Percentiles rank a stretch among this genome's conserved stretches.
phyloP scores from a whole-genome alignment of 2,329 filamentous ascomycete genomes.

The Neonectria faginata region DNA sequence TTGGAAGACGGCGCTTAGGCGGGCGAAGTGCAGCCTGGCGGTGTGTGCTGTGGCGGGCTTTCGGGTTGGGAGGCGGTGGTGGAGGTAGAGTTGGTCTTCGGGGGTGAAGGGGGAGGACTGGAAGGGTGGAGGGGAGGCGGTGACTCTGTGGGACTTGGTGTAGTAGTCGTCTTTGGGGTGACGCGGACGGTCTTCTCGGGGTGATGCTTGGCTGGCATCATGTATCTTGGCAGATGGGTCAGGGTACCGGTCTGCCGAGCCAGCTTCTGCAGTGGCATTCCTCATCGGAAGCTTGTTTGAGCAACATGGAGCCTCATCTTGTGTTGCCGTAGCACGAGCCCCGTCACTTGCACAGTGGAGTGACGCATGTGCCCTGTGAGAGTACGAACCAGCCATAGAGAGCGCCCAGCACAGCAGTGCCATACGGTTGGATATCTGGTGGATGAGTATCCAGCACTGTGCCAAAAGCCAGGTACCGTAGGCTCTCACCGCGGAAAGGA shows the following conservation, averaged over 20 bases:
- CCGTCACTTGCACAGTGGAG: not conserved
- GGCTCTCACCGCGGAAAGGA: slow-evolving; percentile 4
- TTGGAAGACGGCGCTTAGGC: slow-evolving; percentile 21
- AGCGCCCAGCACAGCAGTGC: not conserved
- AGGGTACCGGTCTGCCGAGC: not conserved
- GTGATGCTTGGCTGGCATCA: slow-evolving; percentile 2
- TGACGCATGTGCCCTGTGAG: slow-evolving; percentile 1
- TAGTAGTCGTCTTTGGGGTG: not conserved
- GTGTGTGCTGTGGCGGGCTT: slow-evolving; percentile 15
- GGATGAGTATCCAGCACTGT: slow-evolving; percentile 7
- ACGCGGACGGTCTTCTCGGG: not conserved
- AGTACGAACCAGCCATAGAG: not conserved
- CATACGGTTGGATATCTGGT: slow-evolving; percentile 3
- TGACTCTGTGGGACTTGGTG: not conserved
- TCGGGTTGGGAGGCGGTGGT: slow-evolving; percentile 28
- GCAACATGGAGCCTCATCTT: not conserved
- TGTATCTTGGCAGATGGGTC: slow-evolving; percentile 8
- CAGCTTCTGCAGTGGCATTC: not conserved
- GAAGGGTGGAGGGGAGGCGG: not conserved
- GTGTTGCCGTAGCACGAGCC: not conserved
- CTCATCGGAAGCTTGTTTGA: not conserved
- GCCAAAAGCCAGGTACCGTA: not conserved
- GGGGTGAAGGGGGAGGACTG: slow-evolving; percentile 18
- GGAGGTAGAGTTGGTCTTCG: slow-evolving; percentile 32
- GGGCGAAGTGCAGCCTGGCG: slow-evolving; percentile 17